Evolutionary conservation across 2,329 filamentous ascomycete genomes (phyloP), one percentile per base, ranked within the genome.

Genomic region (Trichoderma sp.): DNA sequence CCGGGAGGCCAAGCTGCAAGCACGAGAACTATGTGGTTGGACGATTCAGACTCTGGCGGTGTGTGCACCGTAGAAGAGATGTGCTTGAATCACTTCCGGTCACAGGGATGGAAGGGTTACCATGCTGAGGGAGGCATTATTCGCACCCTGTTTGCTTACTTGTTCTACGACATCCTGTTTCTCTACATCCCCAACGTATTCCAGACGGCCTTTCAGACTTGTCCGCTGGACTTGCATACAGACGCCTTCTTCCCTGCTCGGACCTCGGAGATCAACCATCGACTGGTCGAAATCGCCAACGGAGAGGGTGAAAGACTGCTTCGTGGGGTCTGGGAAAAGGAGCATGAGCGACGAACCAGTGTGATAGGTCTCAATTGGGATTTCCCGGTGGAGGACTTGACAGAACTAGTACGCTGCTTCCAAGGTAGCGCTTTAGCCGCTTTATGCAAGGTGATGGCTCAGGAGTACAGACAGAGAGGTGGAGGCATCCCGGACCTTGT

Each of bases 161-260:
- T 99, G 20, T 97, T 98, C 84, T 96, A 91, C 84, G 95, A 99
- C 80, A 88, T 98, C 28, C 84, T 99, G 7, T 98, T 98, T 82
- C 86, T 94, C 30, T 97, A 97, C 80, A 88, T 98, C 6, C 95
- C 96, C 30, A 97, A 98, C 76, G 95, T 99, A 70, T 99, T 99
- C 81, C 95, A 98, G 80, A 99, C 96, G 6, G 89, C 92, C 1
- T 99, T 93, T 79, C 96, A 99, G 81, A 97, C 94, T 0, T 97
- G 94, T 77, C 96, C 96, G 1, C 84, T 99, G 4, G 96, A 99
- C 80, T 84, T 99, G 6, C 92, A 97, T 79, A 97, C 95, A 0
- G 96, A 99, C 79, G 91, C 92, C 3, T 99, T 99, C 83, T 98
- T 93, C 78, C 88, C 93, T 0, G 90, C 91, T 1, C 88, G 96